These are phyloP conservation scores for Cystofilobasidium ferigula DNA, from an alignment of 768 basidiomycete genomes.

Conservation along the genomic window DNA sequence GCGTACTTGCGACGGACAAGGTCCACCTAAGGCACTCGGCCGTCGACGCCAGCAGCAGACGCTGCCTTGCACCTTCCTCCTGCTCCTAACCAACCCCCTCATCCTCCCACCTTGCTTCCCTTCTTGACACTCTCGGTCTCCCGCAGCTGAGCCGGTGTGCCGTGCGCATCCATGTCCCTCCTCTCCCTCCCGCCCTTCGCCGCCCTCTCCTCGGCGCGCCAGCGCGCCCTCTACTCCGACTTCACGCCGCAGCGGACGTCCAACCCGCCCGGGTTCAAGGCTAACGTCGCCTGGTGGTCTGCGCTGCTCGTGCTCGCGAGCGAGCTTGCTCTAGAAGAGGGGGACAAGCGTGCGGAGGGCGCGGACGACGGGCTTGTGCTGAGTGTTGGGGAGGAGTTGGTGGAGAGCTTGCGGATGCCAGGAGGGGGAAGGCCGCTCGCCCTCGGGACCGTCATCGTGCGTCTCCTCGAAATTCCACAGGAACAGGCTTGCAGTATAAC, in stretches of 20 bases:
- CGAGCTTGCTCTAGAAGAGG: constrained; percentile 51
- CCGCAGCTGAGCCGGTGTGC: too few species aligned
- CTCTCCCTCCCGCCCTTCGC: constrained; percentile 26
- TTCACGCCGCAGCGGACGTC: constrained; percentile 70
- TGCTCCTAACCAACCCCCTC: too few species aligned
- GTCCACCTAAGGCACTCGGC: too few species aligned
- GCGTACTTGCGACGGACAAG: too few species aligned
- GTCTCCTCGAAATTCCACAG: background rate
- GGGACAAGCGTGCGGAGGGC: constrained; percentile 48
- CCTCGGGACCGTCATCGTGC: constrained; percentile 14
- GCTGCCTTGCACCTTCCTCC: too few species aligned
- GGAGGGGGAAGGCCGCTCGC: constrained; percentile 13
- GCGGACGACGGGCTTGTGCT: constrained; percentile 1
- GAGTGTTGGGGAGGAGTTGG: constrained; percentile 6
- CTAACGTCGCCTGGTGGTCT: constrained; percentile 83
- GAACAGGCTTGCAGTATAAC: background rate
- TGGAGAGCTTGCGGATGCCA: constrained; percentile 5
- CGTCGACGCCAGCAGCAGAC: too few species aligned
- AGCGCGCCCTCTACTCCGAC: constrained; percentile 66
- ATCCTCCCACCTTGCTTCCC: too few species aligned
- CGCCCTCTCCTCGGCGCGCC: constrained; percentile 33
- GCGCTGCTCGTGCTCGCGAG: constrained; percentile 53
- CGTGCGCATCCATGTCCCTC: too few species aligned
- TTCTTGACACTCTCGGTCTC: too few species aligned
- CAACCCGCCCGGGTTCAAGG: constrained; percentile 68